phyloP scores from a whole-genome alignment of 108 stramenopile genomes.

The Aureococcus anophagefferens region DNA sequence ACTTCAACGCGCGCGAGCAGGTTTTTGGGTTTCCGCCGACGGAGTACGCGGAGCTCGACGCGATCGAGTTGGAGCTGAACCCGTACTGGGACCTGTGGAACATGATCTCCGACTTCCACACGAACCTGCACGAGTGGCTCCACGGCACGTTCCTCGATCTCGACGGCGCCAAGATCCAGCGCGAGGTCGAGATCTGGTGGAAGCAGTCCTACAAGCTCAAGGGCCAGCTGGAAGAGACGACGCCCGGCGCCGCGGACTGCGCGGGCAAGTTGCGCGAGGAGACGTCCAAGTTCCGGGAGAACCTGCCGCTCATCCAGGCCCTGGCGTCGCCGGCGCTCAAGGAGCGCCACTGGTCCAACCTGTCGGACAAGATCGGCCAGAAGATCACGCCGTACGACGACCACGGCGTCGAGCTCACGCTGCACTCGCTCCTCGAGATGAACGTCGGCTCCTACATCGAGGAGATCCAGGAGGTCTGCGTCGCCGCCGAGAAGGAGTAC shows the following conservation, averaged over 20 bases:
- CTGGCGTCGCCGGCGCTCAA: conserved; percentile 54
- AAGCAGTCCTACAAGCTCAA: conserved; percentile 43
- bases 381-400: conserved; percentile 47
- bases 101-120: conserved; percentile 45
- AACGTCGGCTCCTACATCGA: conserved; percentile 45
- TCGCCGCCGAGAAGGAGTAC: conserved; percentile 58
- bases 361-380: conserved; percentile 39
- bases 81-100: conserved; percentile 52
- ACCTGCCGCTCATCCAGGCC: conserved; percentile 44
- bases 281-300: conserved; percentile 44
- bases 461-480: conserved; percentile 46
- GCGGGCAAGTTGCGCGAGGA: conserved; percentile 40
- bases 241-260: conserved; percentile 38
- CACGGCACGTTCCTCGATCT: conserved; percentile 47
- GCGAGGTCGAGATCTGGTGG: conserved; percentile 49
- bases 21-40: conserved; percentile 53
- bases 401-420: conserved; percentile 28
- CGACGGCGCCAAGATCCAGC: conserved; percentile 42
- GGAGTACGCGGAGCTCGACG: conserved; percentile 33
- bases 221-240: conserved; percentile 33
- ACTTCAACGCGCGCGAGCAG: conserved; percentile 49
- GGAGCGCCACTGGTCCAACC: conserved; percentile 42
- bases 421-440: conserved; percentile 42
- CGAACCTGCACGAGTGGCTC: conserved; percentile 42
- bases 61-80: conserved; percentile 29